Base-by-base conservation (phyloP, 1,284 basidiomycete species). In the Fistulinella cinereoalba region DNA sequence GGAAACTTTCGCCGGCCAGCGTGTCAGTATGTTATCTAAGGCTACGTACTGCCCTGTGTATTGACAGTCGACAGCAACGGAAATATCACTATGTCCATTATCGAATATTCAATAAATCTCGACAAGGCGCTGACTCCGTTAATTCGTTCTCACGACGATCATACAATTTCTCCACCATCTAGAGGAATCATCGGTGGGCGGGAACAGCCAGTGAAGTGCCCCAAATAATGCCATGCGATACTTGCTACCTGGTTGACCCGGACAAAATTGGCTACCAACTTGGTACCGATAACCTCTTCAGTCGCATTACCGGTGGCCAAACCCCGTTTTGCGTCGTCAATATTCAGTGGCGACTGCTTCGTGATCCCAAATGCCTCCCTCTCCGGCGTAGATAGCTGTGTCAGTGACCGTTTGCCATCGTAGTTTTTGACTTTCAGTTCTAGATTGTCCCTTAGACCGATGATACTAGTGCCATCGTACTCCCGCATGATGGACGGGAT, bases 391-490 rank as follows among this genome's bases (percentile, higher is more conserved):
- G 53, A 50, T 58, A 67, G 51, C 23, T 49, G 23, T 0, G 52
- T 57, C 8, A 44, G 50, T 15, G 34, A 19, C 12, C 9, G 44
- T 0, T 38, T 6, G 1, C 7, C 23, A 8, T 46, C 49, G 15
- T 46, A 50, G 22, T 47, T 52, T 33, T 50, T 36, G n/a, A 50
- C 40, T 1, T n/a, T 4, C 21, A 63, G 53, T 46, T 58, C 28
- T 46, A 57, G 42, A 46, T 46, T n/a, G 54, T 55, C 49, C 46
- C 56, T 6, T 18, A 75, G 37, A 1, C 71, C 69, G 0, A 58
- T 41, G 18, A 69, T 22, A 0, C 69, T 73, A 3, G 67, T 1
- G 64, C 65, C 6, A 77, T 41, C 16, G 74, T 29, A 0, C 63
- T 68, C 1, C 72, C 65, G n/a, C n/a, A n/a, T n/a, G n/a, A n/a